These are phyloP conservation scores for Vitellaria paradoxa DNA, from an alignment of 179 eudicot species.

Conservation along the genomic window DNA sequence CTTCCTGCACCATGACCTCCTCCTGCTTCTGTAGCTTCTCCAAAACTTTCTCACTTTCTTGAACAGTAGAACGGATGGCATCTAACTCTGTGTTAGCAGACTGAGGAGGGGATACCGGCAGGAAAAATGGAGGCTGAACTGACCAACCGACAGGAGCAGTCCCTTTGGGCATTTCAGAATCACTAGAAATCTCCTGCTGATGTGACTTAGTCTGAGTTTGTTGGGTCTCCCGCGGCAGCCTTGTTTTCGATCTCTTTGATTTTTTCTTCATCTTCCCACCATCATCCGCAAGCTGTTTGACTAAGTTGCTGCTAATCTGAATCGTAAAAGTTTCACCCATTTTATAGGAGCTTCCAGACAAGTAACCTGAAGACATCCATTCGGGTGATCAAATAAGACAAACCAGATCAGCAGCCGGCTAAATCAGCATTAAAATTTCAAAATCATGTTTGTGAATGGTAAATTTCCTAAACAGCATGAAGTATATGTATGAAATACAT, in stretches of 20 bases:
- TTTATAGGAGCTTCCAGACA: constrained; percentile 18
- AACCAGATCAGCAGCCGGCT: background rate
- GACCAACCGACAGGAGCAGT: constrained; percentile 63
- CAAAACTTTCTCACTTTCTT: constrained; percentile 69
- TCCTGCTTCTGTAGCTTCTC: constrained; percentile 65
- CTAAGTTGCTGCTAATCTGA: constrained; percentile 67
- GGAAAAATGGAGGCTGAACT: constrained; percentile 56
- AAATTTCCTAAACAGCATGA: background rate
- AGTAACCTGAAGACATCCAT: constrained; percentile 27
- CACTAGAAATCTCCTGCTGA: constrained; percentile 41
- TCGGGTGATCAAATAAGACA: constrained; percentile 8
- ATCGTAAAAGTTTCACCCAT: constrained; percentile 72
- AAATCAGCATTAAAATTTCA: background rate
- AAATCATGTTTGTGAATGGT: background rate
- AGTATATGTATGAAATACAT: background rate
- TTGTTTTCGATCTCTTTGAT: constrained; percentile 66
- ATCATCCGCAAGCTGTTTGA: constrained; percentile 68
- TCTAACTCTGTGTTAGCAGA: constrained; percentile 58
- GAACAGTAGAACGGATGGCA: constrained; percentile 54
- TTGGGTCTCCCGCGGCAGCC: constrained; percentile 36
- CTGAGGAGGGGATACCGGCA: constrained; percentile 47
- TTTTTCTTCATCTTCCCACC: constrained; percentile 58
- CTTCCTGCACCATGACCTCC: constrained; percentile 64
- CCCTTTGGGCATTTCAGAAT: constrained; percentile 32
- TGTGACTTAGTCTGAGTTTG: constrained; percentile 27